Evolutionary conservation across 106 monocot species (phyloP).

Genomic region (Xerophyta viscosa): DNA sequence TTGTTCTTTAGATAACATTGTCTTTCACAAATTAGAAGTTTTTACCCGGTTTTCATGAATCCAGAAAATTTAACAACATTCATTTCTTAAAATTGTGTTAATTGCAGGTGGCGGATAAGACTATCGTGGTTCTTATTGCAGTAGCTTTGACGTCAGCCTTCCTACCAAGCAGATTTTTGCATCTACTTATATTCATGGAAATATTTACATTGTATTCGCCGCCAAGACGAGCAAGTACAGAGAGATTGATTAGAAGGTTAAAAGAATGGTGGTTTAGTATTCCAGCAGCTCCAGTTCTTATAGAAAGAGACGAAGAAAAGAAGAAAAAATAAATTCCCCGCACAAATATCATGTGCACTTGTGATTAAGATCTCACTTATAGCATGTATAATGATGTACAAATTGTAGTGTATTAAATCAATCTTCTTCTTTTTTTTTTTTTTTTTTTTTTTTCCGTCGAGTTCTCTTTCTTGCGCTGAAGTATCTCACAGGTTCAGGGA

Average conservation of each 20-base stretch:
- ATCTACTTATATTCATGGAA: conserved; percentile 61
- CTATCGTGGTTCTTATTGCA: conserved; percentile 41
- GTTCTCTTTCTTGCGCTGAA: too few species aligned
- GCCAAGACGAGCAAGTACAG: conserved; percentile 56
- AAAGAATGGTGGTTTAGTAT: conserved; percentile 97
- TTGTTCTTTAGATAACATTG: too few species aligned
- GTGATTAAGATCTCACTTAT: too few species aligned
- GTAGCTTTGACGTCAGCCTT: conserved; percentile 32
- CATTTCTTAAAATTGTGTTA: background rate
- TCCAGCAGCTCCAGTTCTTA: conserved; percentile 80
- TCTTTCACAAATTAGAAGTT: too few species aligned
- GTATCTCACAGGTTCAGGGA: too few species aligned
- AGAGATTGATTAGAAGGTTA: conserved; percentile 66
- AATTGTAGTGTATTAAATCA: too few species aligned
- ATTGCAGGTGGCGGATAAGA: conserved; percentile 61
- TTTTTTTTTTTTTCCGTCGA: too few species aligned
- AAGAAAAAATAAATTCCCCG: conserved; percentile 20
- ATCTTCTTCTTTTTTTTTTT: too few species aligned
- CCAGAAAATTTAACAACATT: too few species aligned
- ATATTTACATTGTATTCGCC: conserved; percentile 72
- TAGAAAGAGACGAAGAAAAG: conserved; percentile 64
- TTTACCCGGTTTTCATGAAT: too few species aligned
- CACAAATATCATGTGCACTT: background rate
- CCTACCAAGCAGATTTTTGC: conserved; percentile 38
- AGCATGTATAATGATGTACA: too few species aligned